phyloP scores from a whole-genome alignment of 2,329 filamentous ascomycete genomes.

The Fusarium sp. region DNA sequence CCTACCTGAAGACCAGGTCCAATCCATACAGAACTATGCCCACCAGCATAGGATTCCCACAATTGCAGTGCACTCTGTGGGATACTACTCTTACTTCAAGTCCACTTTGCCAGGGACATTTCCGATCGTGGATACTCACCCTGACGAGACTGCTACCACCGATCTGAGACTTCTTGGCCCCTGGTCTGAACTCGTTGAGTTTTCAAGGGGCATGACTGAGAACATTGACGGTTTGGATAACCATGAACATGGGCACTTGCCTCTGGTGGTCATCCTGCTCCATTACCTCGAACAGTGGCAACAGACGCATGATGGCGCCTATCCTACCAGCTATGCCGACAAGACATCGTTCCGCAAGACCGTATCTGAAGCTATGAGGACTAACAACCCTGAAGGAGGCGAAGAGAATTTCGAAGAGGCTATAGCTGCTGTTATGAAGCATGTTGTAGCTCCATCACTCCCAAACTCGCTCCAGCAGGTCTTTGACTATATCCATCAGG shows the following conservation, averaged over 20 bases:
- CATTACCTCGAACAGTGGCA: slow-evolving; percentile 88
- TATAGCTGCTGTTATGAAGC: slow-evolving; percentile 85
- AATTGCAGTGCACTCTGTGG: slow-evolving; percentile 86
- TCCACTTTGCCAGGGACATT: slow-evolving; percentile 81
- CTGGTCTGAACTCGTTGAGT: slow-evolving; percentile 82
- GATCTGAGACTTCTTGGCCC: slow-evolving; percentile 87
- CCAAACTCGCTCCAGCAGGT: slow-evolving; percentile 79
- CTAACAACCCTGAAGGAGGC: slow-evolving; percentile 80
- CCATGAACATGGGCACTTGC: slow-evolving; percentile 91
- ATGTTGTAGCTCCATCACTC: slow-evolving; percentile 75
- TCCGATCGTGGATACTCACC: slow-evolving; percentile 95
- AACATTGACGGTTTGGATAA: slow-evolving; percentile 76
- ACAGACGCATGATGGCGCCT: slow-evolving; percentile 70
- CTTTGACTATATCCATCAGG: slow-evolving; percentile 71
- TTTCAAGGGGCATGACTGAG: slow-evolving; percentile 73
- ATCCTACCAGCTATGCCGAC: slow-evolving; percentile 81
- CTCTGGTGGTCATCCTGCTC: slow-evolving; percentile 84
- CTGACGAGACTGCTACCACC: slow-evolving; percentile 83
- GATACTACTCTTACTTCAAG: slow-evolving; percentile 93
- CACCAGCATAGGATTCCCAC: slow-evolving; percentile 73
- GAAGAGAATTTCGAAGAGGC: slow-evolving; percentile 99
- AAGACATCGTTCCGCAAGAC: slow-evolving; percentile 84
- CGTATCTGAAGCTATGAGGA: slow-evolving; percentile 75
- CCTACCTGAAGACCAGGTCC: slow-evolving; percentile 57
- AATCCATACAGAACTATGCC: slow-evolving; percentile 60